Base-by-base conservation (phyloP, 352 stramenopile genomes). In the Globisporangium alternatum region DNA sequence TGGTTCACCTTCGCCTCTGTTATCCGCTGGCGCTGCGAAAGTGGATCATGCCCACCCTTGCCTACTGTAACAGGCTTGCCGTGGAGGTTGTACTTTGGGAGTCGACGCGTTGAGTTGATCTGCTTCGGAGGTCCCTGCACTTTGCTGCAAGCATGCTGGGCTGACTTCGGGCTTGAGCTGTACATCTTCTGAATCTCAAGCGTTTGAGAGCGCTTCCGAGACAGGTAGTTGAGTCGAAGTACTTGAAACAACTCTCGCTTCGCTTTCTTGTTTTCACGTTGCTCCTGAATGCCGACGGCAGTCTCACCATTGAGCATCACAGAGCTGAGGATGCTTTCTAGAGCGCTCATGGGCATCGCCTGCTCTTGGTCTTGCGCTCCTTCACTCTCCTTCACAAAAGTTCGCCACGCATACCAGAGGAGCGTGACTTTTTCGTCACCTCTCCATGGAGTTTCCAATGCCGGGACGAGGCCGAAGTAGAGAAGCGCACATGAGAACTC, bases 401-500 rank as follows among this genome's bases (percentile, higher is more conserved):
- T 69, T 33, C 48, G 70, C 80, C 80, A 89, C 15, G 75, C 75
- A 31, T 84, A 68, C 80, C 77, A 89, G 2, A 89, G 62, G 17
- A 89, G 43, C 28, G 80, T 86, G 19, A 79, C 52, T 3, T 68
- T 30, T 25, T 72, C 6, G 22, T 74, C 63, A 6, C 65, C 57
- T 61, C 75, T 57, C 65, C 70, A 86, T 3, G 62, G 65, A 2
- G 76, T 77, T n/a, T 77, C 72, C 17, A 75, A 59, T 33, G 76
- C 68, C 1, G 72, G 62, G 22, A 85, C 76, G 37, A 89, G 74
- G 19, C 80, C 80, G 31, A 89, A 89, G 45, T 85, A 83, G 10
- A 89, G 59, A 2, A 89, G 43, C 0, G 70, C 76, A 37, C 80
- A 89, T 7, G 80, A 85, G 57, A 89, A 89, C 62, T 85, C 75